Evolutionary conservation across 2,329 filamentous ascomycete genomes (phyloP), one percentile per base, ranked within the genome.

Genomic region (Trichoderma atrobrunneum): DNA sequence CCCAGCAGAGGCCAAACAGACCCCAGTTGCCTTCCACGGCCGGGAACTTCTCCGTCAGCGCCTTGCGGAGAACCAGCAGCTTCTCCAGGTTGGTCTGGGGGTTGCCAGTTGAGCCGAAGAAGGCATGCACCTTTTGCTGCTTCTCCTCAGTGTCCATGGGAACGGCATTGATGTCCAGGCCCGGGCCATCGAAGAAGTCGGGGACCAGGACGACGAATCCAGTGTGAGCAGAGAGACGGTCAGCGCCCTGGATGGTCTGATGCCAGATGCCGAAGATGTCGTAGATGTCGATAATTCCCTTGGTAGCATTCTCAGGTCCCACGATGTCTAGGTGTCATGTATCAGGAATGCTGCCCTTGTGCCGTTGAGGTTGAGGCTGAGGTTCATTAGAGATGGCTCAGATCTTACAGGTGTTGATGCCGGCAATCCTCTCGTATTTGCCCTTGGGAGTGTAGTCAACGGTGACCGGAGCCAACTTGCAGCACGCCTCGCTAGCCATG

Each of bases 1-100:
- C 85, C 84, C 85, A 87, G 76, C 86, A 88, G 7, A 87, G 77
- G 3, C 86, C 86, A 68, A 86, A 81, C 5, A 82, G 76, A 0
- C 80, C 85, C 80, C 80, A 76, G 34, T 84, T 85, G 26, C 78
- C 82, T 65, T 82, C 78, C 2, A 84, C 81, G 3, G 68, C 75
- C 0, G 81, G 79, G 74, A 79, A 86, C 48, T 72, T 77, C 21
- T 73, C 72, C 28, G 77, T 79, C 7, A 80, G 77, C 21, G 77
- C 81, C 56, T 75, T 74, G 3, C 83, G 76, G 1, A 83, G 74
- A 11, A 74, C 74, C 21, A 80, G 69, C 32, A 86, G 68, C 36
- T 77, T 78, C 7, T 75, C 76, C 10, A 79, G 72, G 56, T 78
- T 81, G 7, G 73, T 72, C 0, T 64, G 64, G 7, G 81, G 72